phyloP scores from a whole-genome alignment of 2,329 filamentous ascomycete species.

The Botrytis fabae region DNA sequence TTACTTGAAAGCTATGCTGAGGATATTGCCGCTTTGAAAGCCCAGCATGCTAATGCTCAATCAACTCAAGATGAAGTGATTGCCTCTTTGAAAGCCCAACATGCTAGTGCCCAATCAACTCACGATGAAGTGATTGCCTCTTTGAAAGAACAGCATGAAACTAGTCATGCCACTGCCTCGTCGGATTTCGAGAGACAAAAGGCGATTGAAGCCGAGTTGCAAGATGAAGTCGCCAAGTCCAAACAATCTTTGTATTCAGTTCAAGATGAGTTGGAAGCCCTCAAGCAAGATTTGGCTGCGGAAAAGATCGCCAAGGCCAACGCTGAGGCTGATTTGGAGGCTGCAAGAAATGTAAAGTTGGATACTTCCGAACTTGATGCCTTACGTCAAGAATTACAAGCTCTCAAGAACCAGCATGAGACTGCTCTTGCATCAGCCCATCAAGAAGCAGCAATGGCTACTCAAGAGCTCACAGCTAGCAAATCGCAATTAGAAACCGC shows the following conservation, averaged over 20 bases:
- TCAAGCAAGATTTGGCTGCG: slow-evolving; percentile 40
- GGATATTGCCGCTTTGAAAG: slow-evolving; percentile 40
- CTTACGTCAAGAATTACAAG: slow-evolving; percentile 52
- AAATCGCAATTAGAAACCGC: slow-evolving; percentile 45
- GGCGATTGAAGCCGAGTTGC: slow-evolving; percentile 44
- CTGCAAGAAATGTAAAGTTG: slow-evolving; percentile 54
- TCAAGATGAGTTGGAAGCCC: slow-evolving; percentile 35
- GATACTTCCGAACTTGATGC: slow-evolving; percentile 56
- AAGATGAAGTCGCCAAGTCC: slow-evolving; percentile 49
- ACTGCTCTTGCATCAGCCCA: slow-evolving; percentile 44
- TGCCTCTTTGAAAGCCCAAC: slow-evolving; percentile 43
- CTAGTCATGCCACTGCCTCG: slow-evolving; percentile 41
- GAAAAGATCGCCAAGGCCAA: slow-evolving; percentile 49
- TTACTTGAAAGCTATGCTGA: slow-evolving; percentile 47
- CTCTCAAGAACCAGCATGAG: slow-evolving; percentile 50
- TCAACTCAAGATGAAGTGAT: slow-evolving; percentile 47
- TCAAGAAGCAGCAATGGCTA: slow-evolving; percentile 41
- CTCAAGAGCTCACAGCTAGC: slow-evolving; percentile 44
- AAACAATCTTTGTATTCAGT: slow-evolving; percentile 41
- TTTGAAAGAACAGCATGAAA: slow-evolving; percentile 49
- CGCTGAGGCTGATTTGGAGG: slow-evolving; percentile 58
- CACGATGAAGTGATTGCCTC: slow-evolving; percentile 47
- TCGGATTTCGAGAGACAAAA: slow-evolving; percentile 38
- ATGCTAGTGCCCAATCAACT: slow-evolving; percentile 47
- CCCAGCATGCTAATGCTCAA: slow-evolving; percentile 49